Base-by-base conservation (phyloP, 768 basidiomycete species). In the Trametes gibbosa region DNA sequence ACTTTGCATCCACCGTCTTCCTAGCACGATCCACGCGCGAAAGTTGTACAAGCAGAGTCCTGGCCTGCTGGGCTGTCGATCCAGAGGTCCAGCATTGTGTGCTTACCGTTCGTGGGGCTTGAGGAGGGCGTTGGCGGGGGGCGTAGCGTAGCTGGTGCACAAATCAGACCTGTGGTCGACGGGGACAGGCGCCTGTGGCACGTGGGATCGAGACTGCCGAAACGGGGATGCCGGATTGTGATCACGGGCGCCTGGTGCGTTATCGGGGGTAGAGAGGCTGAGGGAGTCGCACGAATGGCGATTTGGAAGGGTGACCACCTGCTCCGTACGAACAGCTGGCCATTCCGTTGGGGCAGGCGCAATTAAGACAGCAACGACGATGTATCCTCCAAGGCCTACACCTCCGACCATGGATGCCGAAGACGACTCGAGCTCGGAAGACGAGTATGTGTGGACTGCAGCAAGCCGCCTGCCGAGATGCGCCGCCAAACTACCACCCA, bases 21-120 rank as follows among this genome's bases (percentile, higher is more conserved):
- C 43, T 24, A 16, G 21, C 27, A 14, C 42, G 21, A 50, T 56
- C 27, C 46, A 43, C 24, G 29, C 32, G n/a, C 19, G 9, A 67
- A 45, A 64, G 37, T 25, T 29, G 51, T 42, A 65, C 39, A 61
- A 63, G 60, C 64, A 56, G 64, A 47, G 45, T 63, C 63, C 58
- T 46, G 47, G 34, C 23, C 52, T 45, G 29, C 56, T 51, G 41
- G 43, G 41, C 41, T 57, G 49, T 65, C 65, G 34, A 32, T 56
- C 50, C 51, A 42, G 57, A 62, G 51, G 42, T 65, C 57, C 29
- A 54, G 66, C 58, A 45, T 17, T 63, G 56, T 50, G 63, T 74
- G 83, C 85, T 84, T 72, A 86, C 86, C 69, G 66, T 73, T 80
- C 72, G 71, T 72, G 74, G 74, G 61, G 58, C 74, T 80, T 79